A percentile compares a stretch with the other conserved stretches of the same genome.
Evolutionary conservation across 768 basidiomycete genomes (phyloP).

Genomic region (Phanerochaete sordida): DNA sequence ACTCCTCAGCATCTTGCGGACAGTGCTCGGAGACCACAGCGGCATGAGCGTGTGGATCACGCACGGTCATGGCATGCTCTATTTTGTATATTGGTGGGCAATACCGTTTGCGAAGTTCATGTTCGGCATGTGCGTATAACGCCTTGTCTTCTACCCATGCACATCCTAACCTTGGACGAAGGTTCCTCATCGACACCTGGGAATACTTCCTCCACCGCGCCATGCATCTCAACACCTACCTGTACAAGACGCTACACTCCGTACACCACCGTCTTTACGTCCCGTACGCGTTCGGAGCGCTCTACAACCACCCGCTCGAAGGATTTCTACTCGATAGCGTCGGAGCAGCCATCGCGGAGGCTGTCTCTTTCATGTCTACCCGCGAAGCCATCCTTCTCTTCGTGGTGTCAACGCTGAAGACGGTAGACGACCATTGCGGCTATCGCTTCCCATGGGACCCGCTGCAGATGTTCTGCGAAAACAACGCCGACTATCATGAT

Average conservation of each 20-base stretch:
- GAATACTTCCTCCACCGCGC: constrained; percentile 94
- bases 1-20: constrained; percentile 35
- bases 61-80: constrained; percentile 41
- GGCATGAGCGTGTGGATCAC: constrained; percentile 33
- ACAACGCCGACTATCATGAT: constrained; percentile 97
- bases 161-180: constrained; percentile 27
- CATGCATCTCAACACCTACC: constrained; percentile 87
- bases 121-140: constrained; percentile 76
- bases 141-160: neutral
- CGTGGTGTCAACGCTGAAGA: constrained; percentile 80
- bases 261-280: constrained; percentile 96
- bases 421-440: constrained; percentile 95
- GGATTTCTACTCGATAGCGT: constrained; percentile 86
- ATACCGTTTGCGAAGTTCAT: constrained; percentile 73
- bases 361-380: constrained; percentile 59
- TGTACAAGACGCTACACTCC: constrained; percentile 90
- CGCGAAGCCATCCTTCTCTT: constrained; percentile 88
- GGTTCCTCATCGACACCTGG: constrained; percentile 96
- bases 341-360: constrained; percentile 77
- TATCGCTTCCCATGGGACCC: constrained; percentile 91
- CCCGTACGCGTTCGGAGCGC: constrained; percentile 93
- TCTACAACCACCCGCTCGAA: constrained; percentile 97
- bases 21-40: constrained; percentile 39
- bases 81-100: constrained; percentile 90
- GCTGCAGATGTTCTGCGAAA: constrained; percentile 75